Evolutionary conservation across 2,329 filamentous ascomycete species (phyloP).

Genomic region (Colletotrichum lini): DNA sequence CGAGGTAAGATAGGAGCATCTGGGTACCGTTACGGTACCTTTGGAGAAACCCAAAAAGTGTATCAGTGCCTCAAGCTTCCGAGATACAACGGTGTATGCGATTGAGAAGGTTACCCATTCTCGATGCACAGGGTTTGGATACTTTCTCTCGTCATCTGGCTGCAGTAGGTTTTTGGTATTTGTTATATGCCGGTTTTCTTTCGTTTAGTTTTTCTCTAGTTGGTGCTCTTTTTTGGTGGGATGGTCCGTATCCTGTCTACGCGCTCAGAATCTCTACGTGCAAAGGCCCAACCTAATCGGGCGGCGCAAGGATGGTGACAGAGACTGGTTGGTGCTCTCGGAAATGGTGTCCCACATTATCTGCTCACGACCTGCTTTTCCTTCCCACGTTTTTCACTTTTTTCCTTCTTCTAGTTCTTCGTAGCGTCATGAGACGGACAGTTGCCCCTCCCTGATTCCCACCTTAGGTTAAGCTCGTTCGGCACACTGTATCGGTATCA

Average conservation of each 20-base stretch:
- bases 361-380: not conserved
- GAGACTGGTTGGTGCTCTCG: not conserved
- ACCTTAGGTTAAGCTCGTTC: not conserved
- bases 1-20: constrained; percentile 12
- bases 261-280: not conserved
- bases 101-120: too few species aligned
- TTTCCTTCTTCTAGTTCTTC: too few species aligned
- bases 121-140: constrained; percentile 11
- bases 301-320: not conserved
- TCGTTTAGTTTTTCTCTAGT: too few species aligned
- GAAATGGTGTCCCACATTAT: not conserved
- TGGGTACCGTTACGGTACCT: not conserved
- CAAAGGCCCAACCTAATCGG: constrained; percentile 31
- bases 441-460: constrained; percentile 11
- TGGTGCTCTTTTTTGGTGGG: not conserved
- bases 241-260: constrained; percentile 20
- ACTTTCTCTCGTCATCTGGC: constrained; percentile 9
- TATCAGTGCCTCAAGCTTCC: too few species aligned
- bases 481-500: not conserved
- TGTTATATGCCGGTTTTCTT: too few species aligned
- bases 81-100: too few species aligned
- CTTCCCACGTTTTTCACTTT: not conserved
- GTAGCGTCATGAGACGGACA: too few species aligned
- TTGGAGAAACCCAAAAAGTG: not conserved
- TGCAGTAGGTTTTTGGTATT: too few species aligned